Percentiles rank a stretch among this genome's conserved stretches.
Evolutionary conservation across 768 basidiomycete species (phyloP).

Genomic region (Ramaria rubella): DNA sequence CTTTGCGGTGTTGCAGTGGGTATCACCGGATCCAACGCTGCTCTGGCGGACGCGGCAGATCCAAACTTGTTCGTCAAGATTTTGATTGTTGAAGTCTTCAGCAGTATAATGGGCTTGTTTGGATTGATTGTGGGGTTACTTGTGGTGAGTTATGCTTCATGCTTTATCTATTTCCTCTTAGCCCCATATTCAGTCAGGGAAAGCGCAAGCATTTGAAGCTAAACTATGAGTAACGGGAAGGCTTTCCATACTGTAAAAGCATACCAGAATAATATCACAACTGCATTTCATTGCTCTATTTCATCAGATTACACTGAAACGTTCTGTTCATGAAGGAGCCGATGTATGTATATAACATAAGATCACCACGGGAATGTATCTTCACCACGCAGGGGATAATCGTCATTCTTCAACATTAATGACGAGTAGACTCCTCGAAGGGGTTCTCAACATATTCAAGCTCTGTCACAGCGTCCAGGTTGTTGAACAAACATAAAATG

Average conservation of each 20-base stretch:
- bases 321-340: background rate
- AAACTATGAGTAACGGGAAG: slow-evolving; percentile 29
- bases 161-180: slow-evolving; percentile 1
- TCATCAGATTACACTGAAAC: background rate
- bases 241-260: slow-evolving; percentile 31
- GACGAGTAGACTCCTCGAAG: slow-evolving; percentile 45
- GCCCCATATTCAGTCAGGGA: slow-evolving; percentile 48
- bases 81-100: slow-evolving; percentile 92
- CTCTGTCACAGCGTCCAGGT: slow-evolving; percentile 32
- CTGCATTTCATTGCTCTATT: background rate
- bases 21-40: slow-evolving; percentile 91
- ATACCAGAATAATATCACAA: slow-evolving; percentile 6
- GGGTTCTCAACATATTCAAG: slow-evolving; percentile 71
- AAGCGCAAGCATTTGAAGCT: slow-evolving; percentile 52
- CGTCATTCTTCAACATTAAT: too few relatives aligned
- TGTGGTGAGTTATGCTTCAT: background rate
- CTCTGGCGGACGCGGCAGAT: slow-evolving; percentile 91
- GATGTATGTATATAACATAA: background rate
- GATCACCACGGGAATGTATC: background rate
- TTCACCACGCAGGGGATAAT: background rate
- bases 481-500: background rate
- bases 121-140: slow-evolving; percentile 71
- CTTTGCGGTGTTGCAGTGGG: slow-evolving; percentile 94
- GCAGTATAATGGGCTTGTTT: slow-evolving; percentile 85
- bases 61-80: slow-evolving; percentile 94